Evolutionary conservation across 352 stramenopile genomes (phyloP).

Genomic region (Phytophthora boehmeriae): DNA sequence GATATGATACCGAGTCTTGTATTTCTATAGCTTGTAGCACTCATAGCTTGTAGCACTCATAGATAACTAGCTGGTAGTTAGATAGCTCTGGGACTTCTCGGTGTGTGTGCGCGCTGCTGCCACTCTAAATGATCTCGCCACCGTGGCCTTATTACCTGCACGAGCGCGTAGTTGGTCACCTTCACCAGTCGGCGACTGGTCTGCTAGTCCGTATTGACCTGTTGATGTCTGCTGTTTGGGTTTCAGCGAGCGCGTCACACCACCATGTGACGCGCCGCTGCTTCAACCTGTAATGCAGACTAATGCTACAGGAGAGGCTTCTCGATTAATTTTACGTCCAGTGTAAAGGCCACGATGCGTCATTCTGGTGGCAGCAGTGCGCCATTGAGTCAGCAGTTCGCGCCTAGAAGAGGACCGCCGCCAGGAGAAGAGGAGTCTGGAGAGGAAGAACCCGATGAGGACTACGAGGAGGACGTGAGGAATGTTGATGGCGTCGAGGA

Average conservation of each 20-base stretch:
- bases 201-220: slow-evolving; percentile 34
- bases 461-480: background rate
- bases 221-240: too few relatives aligned
- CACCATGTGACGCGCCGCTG: too few relatives aligned
- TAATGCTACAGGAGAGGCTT: too few relatives aligned
- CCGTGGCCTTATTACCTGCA: slow-evolving; percentile 47
- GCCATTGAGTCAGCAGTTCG: slow-evolving; percentile 9
- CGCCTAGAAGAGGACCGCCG: slow-evolving; percentile 4
- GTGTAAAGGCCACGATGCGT: too few relatives aligned
- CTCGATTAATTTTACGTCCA: too few relatives aligned
- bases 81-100: background rate
- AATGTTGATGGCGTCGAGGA: too few relatives aligned
- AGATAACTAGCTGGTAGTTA: slow-evolving; percentile 35
- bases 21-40: slow-evolving; percentile 41
- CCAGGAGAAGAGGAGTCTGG: background rate
- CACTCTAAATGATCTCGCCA: slow-evolving; percentile 35
- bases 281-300: too few relatives aligned
- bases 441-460: slow-evolving; percentile 1
- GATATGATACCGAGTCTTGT: slow-evolving; percentile 26
- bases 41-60: too few relatives aligned
- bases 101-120: background rate
- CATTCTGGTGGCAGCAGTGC: too few relatives aligned
- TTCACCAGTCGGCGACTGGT: slow-evolving; percentile 42
- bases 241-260: too few relatives aligned
- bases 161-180: slow-evolving; percentile 48